Evolutionary conservation across 2,329 filamentous ascomycete species (phyloP).

Genomic region (Trichoderma citrinoviride): DNA sequence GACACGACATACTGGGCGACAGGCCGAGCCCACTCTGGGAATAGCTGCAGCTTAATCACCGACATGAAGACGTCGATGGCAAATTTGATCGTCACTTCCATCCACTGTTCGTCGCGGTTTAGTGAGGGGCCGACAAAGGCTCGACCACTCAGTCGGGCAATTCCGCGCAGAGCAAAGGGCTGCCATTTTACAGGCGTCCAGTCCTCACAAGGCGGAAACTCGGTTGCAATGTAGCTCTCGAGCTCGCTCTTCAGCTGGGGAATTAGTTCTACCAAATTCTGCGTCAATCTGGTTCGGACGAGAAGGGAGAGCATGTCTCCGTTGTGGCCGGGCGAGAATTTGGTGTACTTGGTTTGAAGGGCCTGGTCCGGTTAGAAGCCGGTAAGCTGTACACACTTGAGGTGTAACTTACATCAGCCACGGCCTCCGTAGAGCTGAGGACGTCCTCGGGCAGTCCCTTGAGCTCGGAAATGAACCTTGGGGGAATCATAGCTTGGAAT

Average conservation of each 20-base stretch:
- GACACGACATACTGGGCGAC: conserved; percentile 46
- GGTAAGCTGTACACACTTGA: not conserved
- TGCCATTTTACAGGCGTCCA: conserved; percentile 56
- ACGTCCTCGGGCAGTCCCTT: conserved; percentile 49
- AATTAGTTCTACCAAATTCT: conserved; percentile 46
- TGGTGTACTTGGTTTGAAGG: conserved; percentile 51
- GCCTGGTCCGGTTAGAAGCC: conserved; percentile 35
- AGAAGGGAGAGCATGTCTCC: conserved; percentile 45
- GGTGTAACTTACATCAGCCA: conserved; percentile 42
- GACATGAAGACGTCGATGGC: conserved; percentile 49
- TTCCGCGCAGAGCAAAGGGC: conserved; percentile 48
- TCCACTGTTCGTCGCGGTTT: conserved; percentile 53
- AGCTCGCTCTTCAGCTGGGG: conserved; percentile 48
- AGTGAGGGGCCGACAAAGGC: conserved; percentile 52
- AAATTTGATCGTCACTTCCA: conserved; percentile 51
- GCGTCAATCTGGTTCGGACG: conserved; percentile 47
- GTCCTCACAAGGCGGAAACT: conserved; percentile 51
- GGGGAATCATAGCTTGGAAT: conserved; percentile 47
- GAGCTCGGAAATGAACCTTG: conserved; percentile 45
- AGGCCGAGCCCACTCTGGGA: conserved; percentile 50
- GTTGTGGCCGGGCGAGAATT: conserved; percentile 48
- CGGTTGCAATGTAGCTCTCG: conserved; percentile 44
- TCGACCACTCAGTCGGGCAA: conserved; percentile 53
- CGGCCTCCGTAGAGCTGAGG: conserved; percentile 48
- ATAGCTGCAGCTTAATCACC: conserved; percentile 50